Evolutionary conservation across 2,329 filamentous ascomycete species (phyloP).

Genomic region (Berkeleyomyces rouxiae): DNA sequence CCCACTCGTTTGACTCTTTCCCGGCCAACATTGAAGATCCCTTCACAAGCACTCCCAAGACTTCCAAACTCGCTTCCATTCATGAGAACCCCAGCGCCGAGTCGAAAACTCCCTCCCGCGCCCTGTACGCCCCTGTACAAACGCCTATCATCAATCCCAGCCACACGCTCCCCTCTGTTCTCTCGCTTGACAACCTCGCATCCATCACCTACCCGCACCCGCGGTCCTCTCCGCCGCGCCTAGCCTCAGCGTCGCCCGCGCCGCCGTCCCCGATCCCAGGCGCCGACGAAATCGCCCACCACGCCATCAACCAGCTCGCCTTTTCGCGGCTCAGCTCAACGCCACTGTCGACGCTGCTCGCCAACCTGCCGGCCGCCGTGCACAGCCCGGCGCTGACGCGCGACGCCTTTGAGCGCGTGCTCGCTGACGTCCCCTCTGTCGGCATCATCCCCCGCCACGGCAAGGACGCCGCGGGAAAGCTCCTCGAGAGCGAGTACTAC

Average conservation of each 20-base stretch:
- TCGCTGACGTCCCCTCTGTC: conserved; percentile 62
- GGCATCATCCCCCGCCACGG: conserved; percentile 80
- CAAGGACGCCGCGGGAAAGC: conserved; percentile 89
- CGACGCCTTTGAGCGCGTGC: conserved; percentile 49
- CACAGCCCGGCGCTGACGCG: conserved; percentile 38
- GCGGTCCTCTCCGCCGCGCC: not conserved
- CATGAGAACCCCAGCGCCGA: not conserved
- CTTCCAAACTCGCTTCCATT: not conserved
- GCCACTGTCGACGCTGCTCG: conserved; percentile 75
- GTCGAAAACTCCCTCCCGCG: not conserved
- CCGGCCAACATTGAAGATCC: conserved; percentile 71
- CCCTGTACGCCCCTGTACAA: not conserved
- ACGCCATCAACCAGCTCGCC: conserved; percentile 87
- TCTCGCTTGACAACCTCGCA: not conserved
- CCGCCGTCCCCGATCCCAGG: conserved; percentile 10
- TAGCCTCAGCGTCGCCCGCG: not conserved
- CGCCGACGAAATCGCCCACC: conserved; percentile 47
- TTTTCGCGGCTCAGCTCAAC: conserved; percentile 87
- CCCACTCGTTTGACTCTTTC: conserved; percentile 84
- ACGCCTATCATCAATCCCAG: not conserved
- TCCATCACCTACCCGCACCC: not conserved
- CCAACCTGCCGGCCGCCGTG: conserved; percentile 58
- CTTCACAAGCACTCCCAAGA: conserved; percentile 53
- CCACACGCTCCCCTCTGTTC: conserved; percentile 3
- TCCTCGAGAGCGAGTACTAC: conserved; percentile 91